Conservation (phyloP, 2,329 filamentous ascomycete genomes). For the Stagonosporopsis chrysanthemi region DNA sequence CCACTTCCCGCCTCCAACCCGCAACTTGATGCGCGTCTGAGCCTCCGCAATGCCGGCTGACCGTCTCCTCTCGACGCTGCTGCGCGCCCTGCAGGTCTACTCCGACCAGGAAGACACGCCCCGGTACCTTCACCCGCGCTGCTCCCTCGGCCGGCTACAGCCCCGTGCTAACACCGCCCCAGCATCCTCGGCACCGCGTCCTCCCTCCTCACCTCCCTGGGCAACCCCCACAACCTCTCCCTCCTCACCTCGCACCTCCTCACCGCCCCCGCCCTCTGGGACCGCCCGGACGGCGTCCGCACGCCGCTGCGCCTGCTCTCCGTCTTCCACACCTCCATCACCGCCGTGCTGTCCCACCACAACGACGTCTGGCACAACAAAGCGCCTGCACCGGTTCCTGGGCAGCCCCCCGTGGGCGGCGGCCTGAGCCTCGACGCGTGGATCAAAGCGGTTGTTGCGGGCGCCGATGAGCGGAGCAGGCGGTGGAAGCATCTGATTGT, state of each 20-base stretch:
- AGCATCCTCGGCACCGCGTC: constrained; percentile 69
- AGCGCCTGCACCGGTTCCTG: constrained; percentile 37
- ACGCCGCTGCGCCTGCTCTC: constrained; percentile 72
- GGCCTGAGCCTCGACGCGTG: constrained; percentile 63
- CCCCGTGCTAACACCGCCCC: constrained; percentile 26
- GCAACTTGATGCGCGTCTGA: constrained; percentile 2
- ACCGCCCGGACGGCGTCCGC: constrained; percentile 65
- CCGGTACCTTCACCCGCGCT: constrained; percentile 58
- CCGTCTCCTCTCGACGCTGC: constrained; percentile 69
- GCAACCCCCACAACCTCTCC: constrained; percentile 77
- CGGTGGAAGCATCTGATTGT: constrained; percentile 87
- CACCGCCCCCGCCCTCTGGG: constrained; percentile 75
- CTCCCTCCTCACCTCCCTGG: constrained; percentile 71
- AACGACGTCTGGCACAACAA: constrained; percentile 42
- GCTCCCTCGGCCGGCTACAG: constrained; percentile 13
- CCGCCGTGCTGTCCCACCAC: constrained; percentile 61
- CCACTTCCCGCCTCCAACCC: constrained; percentile 4
- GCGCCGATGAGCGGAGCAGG: constrained; percentile 67
- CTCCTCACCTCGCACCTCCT: constrained; percentile 76
- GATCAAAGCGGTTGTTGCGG: constrained; percentile 65
- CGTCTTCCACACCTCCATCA: constrained; percentile 74
- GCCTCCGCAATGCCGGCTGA: constrained; percentile 67
- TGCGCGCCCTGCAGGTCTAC: constrained; percentile 68
- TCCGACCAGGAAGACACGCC: constrained; percentile 66
- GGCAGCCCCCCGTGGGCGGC: constrained; percentile 48